Conservation (phyloP, 108 stramenopile species). For the Pseudonitzschia pungens region DNA sequence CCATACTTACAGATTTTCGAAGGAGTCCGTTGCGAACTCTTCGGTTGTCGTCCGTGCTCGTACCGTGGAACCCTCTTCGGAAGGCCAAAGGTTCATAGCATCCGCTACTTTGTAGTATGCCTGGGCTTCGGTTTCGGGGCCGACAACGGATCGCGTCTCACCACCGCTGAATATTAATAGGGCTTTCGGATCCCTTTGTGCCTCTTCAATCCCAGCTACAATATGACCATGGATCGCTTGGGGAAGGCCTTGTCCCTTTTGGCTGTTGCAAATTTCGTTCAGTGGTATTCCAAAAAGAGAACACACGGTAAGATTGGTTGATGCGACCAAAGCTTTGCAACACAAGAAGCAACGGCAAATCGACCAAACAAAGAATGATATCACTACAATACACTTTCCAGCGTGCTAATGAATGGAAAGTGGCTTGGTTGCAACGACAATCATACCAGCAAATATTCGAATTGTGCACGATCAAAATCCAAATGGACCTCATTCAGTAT, state of each 20-base stretch:
- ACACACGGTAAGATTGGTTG: not conserved
- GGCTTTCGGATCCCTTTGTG: slow-evolving; percentile 65
- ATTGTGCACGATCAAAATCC: not conserved
- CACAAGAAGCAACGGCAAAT: not conserved
- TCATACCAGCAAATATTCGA: no score
- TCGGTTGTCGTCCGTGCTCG: slow-evolving; percentile 81
- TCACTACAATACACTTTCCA: no score
- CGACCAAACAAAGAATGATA: slow-evolving; percentile 4
- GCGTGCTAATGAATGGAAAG: not conserved
- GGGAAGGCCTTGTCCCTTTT: slow-evolving; percentile 69
- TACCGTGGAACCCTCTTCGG: slow-evolving; percentile 36
- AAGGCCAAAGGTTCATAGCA: slow-evolving; percentile 74
- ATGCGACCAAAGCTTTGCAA: not conserved
- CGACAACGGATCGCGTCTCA: slow-evolving; percentile 86
- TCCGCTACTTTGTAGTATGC: slow-evolving; percentile 86
- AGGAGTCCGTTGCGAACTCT: slow-evolving; percentile 96
- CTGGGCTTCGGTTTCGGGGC: slow-evolving; percentile 83
- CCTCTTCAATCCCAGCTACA: slow-evolving; percentile 73
- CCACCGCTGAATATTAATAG: slow-evolving; percentile 94
- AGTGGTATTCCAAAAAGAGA: not conserved
- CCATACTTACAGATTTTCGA: slow-evolving; percentile 84
- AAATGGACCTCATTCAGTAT: not conserved
- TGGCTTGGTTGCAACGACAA: not conserved
- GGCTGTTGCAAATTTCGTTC: not conserved
- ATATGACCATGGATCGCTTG: slow-evolving; percentile 90